Evolutionary conservation across 2,329 filamentous ascomycete species (phyloP), one percentile per base, ranked within the genome.

Genomic region (Leptographium flavum): DNA sequence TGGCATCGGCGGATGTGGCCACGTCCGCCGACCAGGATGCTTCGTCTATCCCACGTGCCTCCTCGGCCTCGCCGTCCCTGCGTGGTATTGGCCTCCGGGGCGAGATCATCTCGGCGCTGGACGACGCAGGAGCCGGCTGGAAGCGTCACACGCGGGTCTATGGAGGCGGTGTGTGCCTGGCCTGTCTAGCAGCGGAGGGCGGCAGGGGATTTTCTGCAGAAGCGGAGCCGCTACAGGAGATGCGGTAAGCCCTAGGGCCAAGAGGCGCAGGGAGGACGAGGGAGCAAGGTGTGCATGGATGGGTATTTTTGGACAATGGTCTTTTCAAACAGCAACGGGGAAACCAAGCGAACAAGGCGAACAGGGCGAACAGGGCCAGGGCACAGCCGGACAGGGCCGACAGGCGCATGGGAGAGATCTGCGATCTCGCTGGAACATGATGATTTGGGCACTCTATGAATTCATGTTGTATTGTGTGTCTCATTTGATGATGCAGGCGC

Each of bases 61-160:
- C n/a, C n/a, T n/a, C n/a, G n/a, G n/a, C n/a, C n/a, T 4, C 13
- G 14, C 21, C 23, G 6, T 6, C 19, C 15, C 11, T 27, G 35
- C 8, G 28, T 14, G 62, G 65, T 46, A 61, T 69, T 31, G 62
- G 66, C 42, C 60, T 72, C 5, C 62, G 69, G 39, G 71, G 69
- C 25, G 70, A 75, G 53, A 68, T 71, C 45, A 62, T 74, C 35
- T 69, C 67, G 9, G 61, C 67, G 13, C 58, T 68, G 46, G 66
- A 74, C 53, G 62, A 63, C 46, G 60, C 64, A 13, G 71, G 69
- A 5, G 62, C 65, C 17, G 45, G 66, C 36, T 78, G 73, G 74
- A 70, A 65, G 52, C 66, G 72, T 32, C 74, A 78, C 55, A 78
- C 73, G 15, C 67, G 72, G 23, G 73, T 77, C 23, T 77, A 76